A percentile compares a stretch with the other conserved stretches of the same genome.
phyloP scores from a whole-genome alignment of 805 yeast species.

The Komagataella mondaviorum region DNA sequence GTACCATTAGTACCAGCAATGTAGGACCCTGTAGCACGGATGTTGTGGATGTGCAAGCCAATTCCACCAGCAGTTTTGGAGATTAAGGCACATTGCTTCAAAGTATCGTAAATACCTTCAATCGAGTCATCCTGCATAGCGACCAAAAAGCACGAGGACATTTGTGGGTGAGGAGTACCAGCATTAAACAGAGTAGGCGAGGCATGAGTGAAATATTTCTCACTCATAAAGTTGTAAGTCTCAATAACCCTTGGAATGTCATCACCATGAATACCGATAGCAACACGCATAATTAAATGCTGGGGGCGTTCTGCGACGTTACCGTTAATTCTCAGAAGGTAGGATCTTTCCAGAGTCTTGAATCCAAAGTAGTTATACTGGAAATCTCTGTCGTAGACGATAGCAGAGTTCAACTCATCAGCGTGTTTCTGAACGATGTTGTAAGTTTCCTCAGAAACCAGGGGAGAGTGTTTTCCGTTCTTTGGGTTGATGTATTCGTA shows the following conservation, averaged over 20 bases:
- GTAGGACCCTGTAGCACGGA: conserved; percentile 45
- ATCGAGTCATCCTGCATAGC: conserved; percentile 54
- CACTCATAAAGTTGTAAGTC: conserved; percentile 46
- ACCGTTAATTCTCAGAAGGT: conserved; percentile 38
- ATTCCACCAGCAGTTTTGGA: conserved; percentile 54
- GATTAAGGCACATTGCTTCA: conserved; percentile 47
- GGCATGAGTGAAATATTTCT: conserved; percentile 45
- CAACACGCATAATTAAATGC: conserved; percentile 48
- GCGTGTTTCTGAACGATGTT: conserved; percentile 50
- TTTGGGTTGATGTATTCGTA: conserved; percentile 73
- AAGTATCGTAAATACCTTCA: conserved; percentile 49
- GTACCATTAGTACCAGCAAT: conserved; percentile 54
- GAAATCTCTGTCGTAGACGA: conserved; percentile 59
- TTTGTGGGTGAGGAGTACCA: conserved; percentile 45
- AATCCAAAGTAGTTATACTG: conserved; percentile 46
- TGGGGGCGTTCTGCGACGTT: conserved; percentile 51
- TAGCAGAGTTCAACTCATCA: conserved; percentile 57
- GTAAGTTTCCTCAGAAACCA: conserved; percentile 58
- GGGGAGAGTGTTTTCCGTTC: conserved; percentile 50
- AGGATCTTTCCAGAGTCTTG: conserved; percentile 48
- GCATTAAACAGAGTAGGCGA: conserved; percentile 52
- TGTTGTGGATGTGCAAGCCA: conserved; percentile 47
- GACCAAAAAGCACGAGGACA: conserved; percentile 51
- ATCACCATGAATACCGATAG: conserved; percentile 45
- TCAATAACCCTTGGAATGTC: conserved; percentile 39